These are phyloP conservation scores for Ophiobolus disseminans DNA, from an alignment of 2,329 filamentous ascomycete species.

Conservation along the genomic window DNA sequence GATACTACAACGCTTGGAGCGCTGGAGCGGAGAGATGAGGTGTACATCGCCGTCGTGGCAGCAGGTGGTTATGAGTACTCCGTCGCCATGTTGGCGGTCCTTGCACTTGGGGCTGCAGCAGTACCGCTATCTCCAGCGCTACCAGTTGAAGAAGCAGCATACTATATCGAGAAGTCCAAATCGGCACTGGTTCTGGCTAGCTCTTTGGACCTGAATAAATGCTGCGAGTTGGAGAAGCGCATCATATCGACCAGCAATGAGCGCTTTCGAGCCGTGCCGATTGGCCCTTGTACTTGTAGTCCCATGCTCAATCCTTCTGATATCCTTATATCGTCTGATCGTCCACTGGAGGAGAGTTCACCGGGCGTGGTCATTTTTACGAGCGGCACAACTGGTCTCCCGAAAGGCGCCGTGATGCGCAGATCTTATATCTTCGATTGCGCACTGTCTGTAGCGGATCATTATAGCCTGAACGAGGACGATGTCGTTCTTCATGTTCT, in stretches of 20 bases:
- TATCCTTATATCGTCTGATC: constrained; percentile 52
- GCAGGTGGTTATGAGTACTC: constrained; percentile 57
- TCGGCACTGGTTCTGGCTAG: constrained; percentile 51
- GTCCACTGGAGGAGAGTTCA: constrained; percentile 50
- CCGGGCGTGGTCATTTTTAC: constrained; percentile 56
- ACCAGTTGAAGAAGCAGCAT: constrained; percentile 54
- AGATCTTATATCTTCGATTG: constrained; percentile 50
- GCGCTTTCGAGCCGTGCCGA: constrained; percentile 47
- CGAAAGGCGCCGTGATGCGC: constrained; percentile 56
- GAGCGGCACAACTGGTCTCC: constrained; percentile 56
- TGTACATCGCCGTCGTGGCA: constrained; percentile 56
- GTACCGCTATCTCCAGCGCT: constrained; percentile 55
- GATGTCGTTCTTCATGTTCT: constrained; percentile 46
- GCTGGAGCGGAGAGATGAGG: constrained; percentile 45
- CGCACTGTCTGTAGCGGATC: constrained; percentile 42
- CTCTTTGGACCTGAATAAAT: constrained; percentile 40
- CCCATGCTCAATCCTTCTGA: constrained; percentile 36
- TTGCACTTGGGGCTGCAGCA: constrained; percentile 56
- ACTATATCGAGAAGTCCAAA: constrained; percentile 53
- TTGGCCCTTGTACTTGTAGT: constrained; percentile 44
- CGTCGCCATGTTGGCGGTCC: constrained; percentile 57
- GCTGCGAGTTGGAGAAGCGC: constrained; percentile 33
- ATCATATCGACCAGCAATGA: constrained; percentile 35
- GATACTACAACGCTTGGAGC: constrained; percentile 32
- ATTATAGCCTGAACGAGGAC: constrained; percentile 40